A percentile compares a stretch with the other conserved stretches of the same genome.
Evolutionary conservation across 345 rosid species (phyloP).

Genomic region (Arabidopsis arenosa): DNA sequence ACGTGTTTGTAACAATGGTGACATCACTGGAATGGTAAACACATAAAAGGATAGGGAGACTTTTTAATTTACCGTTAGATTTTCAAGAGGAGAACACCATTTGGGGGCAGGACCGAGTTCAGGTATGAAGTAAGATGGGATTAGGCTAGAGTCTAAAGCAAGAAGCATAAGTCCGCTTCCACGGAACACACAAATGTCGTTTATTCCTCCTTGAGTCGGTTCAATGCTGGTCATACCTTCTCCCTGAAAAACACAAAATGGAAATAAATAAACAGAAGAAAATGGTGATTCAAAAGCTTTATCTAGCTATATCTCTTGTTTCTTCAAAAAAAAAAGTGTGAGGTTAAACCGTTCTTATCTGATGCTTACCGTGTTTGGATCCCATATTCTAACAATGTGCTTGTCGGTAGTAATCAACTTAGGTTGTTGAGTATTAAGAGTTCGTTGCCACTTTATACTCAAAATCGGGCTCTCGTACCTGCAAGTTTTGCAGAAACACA

Average conservation of each 20-base stretch:
- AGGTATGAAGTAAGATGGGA: conserved; percentile 90
- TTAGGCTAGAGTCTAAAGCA: conserved; percentile 83
- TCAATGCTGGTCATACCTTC: conserved; percentile 93
- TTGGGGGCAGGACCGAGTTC: conserved; percentile 95
- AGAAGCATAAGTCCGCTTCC: conserved; percentile 88
- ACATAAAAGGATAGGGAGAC: neutral
- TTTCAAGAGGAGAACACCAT: conserved; percentile 87
- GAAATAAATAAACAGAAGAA: neutral
- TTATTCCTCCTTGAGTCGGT: conserved; percentile 84
- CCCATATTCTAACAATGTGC: conserved; percentile 94
- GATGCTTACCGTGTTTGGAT: conserved; percentile 80
- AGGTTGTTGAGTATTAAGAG: conserved; percentile 75
- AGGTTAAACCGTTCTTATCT: neutral
- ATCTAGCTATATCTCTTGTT: neutral
- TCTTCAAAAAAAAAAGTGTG: neutral
- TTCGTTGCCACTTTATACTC: conserved; percentile 91
- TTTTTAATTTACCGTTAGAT: conserved; percentile 57
- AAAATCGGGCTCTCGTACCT: conserved; percentile 94
- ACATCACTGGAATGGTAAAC: conserved; percentile 1
- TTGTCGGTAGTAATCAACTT: conserved; percentile 80
- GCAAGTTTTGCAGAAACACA: conserved; percentile 29
- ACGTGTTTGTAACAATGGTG: conserved; percentile 17
- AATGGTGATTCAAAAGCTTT: conserved; percentile 2
- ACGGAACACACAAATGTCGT: conserved; percentile 83
- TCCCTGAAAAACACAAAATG: conserved; percentile 56